A percentile compares a stretch with the other conserved stretches of the same genome.
Evolutionary conservation across 768 basidiomycete species (phyloP).

Genomic region (Leccinum sublutescens): DNA sequence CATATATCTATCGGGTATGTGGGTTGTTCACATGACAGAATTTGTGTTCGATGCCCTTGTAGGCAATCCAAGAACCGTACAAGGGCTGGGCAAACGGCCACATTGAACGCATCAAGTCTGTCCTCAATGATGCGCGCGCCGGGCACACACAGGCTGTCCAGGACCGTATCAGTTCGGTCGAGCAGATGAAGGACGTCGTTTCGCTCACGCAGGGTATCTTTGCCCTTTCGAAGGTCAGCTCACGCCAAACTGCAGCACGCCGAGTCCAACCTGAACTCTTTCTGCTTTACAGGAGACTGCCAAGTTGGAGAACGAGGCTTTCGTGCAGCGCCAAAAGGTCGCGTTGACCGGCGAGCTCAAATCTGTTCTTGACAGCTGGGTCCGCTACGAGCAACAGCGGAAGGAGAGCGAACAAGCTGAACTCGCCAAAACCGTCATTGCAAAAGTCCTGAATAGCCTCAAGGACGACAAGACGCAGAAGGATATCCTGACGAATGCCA

Average conservation of each 20-base stretch:
- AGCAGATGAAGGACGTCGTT: constrained; percentile 95
- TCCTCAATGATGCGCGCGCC: constrained; percentile 77
- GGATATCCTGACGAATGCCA: constrained; percentile 75
- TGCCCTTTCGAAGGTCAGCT: constrained; percentile 79
- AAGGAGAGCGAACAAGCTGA: constrained; percentile 94
- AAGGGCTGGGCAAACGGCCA: constrained; percentile 88
- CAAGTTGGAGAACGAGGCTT: constrained; percentile 82
- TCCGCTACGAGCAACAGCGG: constrained; percentile 93
- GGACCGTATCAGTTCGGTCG: constrained; percentile 88
- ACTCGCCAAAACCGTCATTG: constrained; percentile 83
- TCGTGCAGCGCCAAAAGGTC: constrained; percentile 87
- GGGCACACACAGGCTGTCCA: constrained; percentile 94
- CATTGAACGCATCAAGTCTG: constrained; percentile 76
- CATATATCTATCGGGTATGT: constrained; percentile 77
- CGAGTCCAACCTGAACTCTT: background rate
- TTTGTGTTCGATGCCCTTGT: constrained; percentile 14
- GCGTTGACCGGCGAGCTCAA: constrained; percentile 88
- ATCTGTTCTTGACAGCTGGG: constrained; percentile 95
- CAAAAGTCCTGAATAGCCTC: constrained; percentile 79
- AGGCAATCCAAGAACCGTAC: constrained; percentile 86
- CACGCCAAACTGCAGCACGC: background rate
- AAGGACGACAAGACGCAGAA: constrained; percentile 87
- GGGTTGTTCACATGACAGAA: background rate
- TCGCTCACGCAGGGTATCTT: constrained; percentile 89
- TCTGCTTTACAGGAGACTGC: constrained; percentile 73